Evolutionary conservation across 768 basidiomycete species (phyloP), one percentile per base, ranked within the genome.

Genomic region (Russula brevipes): DNA sequence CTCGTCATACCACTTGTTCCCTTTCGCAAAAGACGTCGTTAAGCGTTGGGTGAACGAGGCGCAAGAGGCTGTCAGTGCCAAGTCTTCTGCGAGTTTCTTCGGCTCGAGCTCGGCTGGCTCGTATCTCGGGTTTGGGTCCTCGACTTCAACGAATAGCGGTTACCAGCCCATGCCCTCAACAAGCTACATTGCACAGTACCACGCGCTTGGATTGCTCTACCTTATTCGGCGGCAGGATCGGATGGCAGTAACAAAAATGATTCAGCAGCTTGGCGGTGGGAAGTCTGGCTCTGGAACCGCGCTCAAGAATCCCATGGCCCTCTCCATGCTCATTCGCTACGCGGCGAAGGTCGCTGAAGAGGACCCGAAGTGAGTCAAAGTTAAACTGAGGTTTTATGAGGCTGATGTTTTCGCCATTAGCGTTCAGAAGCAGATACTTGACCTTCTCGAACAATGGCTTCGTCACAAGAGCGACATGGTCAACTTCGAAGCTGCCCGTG

Each of bases 391-490:
- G 9, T 30, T 31, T 6, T n/a, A 19, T 53, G 46, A 46, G 35
- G 14, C 66, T 66, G 45, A 63, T 54, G 51, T 59, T 17, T 59
- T 8, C 31, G 16, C 17, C 10, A 63, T 1, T 68, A 99, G 96
- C 71, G 79, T 95, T 31, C 94, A 96, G 74, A 86, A 83, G 65
- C 94, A 91, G 70, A 96, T 98, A 83, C 79, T 93, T 57, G 97
- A 98, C 67, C 82, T 97, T 47, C 80, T 98, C 42, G 97, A 98
- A 72, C 88, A 90, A 39, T 95, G 94, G 87, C 79, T 98, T 63
- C 86, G 94, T 62, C 97, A 99, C 77, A 99, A 99, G 80, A 97
- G 94, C 69, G 97, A 99, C 73, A 99, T 98, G 96, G 97, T 99
- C 72, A 98, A 98, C 76, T 91, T 94, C 65, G 97, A 99, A 74